Evolutionary conservation across 2,329 filamentous ascomycete species (phyloP).

Genomic region (Ophiostoma montium): DNA sequence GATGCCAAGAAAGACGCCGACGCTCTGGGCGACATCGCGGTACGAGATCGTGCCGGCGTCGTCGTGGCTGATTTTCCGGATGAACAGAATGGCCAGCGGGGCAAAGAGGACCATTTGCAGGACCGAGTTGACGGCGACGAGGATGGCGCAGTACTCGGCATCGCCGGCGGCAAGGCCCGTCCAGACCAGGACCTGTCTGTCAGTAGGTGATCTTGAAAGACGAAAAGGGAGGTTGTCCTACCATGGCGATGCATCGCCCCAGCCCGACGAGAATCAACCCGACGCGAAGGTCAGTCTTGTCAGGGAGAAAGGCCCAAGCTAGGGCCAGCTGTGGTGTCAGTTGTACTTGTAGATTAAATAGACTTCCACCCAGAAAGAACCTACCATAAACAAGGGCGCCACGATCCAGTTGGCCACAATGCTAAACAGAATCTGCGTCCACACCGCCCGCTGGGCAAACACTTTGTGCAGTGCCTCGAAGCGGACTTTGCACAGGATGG

Average conservation of each 20-base stretch:
- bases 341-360: too few relatives aligned
- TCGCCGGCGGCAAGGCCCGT: slow-evolving; percentile 57
- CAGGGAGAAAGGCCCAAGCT: slow-evolving; percentile 54
- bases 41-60: slow-evolving; percentile 36
- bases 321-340: slow-evolving; percentile 51
- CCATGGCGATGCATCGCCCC: slow-evolving; percentile 82
- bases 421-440: slow-evolving; percentile 68
- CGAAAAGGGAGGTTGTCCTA: too few relatives aligned
- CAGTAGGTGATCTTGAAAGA: too few relatives aligned
- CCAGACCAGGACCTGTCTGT: slow-evolving; percentile 51
- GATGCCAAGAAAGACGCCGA: slow-evolving; percentile 75
- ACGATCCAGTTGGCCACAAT: slow-evolving; percentile 71
- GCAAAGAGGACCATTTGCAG: slow-evolving; percentile 63
- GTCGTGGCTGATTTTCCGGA: slow-evolving; percentile 49
- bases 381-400: slow-evolving; percentile 68
- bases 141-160: slow-evolving; percentile 67
- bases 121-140: slow-evolving; percentile 62
- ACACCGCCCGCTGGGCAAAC: slow-evolving; percentile 47
- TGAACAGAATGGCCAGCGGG: slow-evolving; percentile 53
- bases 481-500: slow-evolving; percentile 74
- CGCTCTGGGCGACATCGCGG: slow-evolving; percentile 57
- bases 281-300: slow-evolving; percentile 40
- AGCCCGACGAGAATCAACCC: slow-evolving; percentile 73
- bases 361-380: neutral
- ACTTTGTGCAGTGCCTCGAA: slow-evolving; percentile 61